Base-by-base conservation (phyloP, 257 asterid genomes). In the Nicotiana otophora region DNA sequence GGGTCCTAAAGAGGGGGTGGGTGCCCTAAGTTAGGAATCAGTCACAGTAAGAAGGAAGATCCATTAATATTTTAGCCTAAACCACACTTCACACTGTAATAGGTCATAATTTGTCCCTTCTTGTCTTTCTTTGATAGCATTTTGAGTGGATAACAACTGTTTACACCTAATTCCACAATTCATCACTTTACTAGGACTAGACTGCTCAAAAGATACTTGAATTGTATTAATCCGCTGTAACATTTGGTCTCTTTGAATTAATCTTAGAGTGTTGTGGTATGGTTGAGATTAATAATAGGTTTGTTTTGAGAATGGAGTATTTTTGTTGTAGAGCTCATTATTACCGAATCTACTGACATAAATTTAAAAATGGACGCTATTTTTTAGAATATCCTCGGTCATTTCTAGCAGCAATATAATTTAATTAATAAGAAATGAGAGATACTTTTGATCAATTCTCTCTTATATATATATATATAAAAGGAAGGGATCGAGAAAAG, bases 11-110 rank as follows among this genome's bases (percentile, higher is more conserved):
- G n/a, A 30, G 26, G 28, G 28, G 1, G 20, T n/a, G 57, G 70
- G 55, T 61, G 42, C 26, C 46, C 74, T 79, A 60, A 34, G 82
- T 79, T 79, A 79, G 82, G 82, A 79, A 79, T 79, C 46, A 79
- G 82, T 79, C 82, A 36, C 17, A n/a, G 72, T 42, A 79, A 34
- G 15, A 16, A 61, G 34, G 34, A 79, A 20, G 10, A 64, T 64
- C 72, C 17, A 30, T 39, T 79, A 28, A 10, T 64, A 23, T 48
- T 11, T 61, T 57, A 3, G 67, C 65, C 66, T 78, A 78, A 78
- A 57, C 23, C 75, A 61, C 15, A 26, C 42, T 14, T 39, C 75
- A 12, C 80, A 75, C 19, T 33, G 23, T 64, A 42, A 20, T 61
- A 23, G 53, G 60, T 79, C 72, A 30, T 34, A 61, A 36, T 61